Base-by-base conservation (phyloP, 139 green algal genomes). In the Microglena sp. region DNA sequence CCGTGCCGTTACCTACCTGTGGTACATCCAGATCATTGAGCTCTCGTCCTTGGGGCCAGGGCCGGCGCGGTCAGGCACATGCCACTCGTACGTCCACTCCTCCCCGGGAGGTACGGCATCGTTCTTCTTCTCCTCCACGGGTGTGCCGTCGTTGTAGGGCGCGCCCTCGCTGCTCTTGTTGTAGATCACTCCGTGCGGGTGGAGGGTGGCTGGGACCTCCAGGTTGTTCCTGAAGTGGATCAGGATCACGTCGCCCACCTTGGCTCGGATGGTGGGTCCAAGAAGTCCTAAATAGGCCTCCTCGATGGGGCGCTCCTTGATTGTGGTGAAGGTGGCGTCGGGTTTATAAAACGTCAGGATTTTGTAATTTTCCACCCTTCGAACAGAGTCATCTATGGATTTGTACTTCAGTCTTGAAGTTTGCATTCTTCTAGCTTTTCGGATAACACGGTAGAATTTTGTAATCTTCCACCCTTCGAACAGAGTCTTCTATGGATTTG, bases 171-270 rank as follows among this genome's bases (percentile, higher is more conserved):
- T 72, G 8, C 18, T 35, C 77, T 92, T 92, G 45, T 64, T 62
- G 76, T 92, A 92, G 5, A 75, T 45, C 68, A 91, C 79, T 26
- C 86, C 84, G 34, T 90, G 85, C 2, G 84, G 74, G 65, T 92
- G 85, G 28, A 92, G 66, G 36, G 55, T 78, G 8, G 75, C 63
- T 18, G 34, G 57, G 45, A 62, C 56, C 8, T 55, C 18, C 62
- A 76, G 5, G 30, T 66, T 54, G 74, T 84, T 84, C 5, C 30
- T 45, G 33, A 78, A 64, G 3, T 45, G 53, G 11, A 88, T 66
- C 27, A 55, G 46, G 22, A 88, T 75, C 1, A 59, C 82, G 63
- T 91, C 84, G 21, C 82, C 85, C 27, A 92, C 80, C 22, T 74
- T 65, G 21, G 70, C 84, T 0, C 78, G 69, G 1, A 92, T 33